Conservation (phyloP, 2,329 filamentous ascomycete species). For the Ophiocordyceps camponoti-leonardi region DNA sequence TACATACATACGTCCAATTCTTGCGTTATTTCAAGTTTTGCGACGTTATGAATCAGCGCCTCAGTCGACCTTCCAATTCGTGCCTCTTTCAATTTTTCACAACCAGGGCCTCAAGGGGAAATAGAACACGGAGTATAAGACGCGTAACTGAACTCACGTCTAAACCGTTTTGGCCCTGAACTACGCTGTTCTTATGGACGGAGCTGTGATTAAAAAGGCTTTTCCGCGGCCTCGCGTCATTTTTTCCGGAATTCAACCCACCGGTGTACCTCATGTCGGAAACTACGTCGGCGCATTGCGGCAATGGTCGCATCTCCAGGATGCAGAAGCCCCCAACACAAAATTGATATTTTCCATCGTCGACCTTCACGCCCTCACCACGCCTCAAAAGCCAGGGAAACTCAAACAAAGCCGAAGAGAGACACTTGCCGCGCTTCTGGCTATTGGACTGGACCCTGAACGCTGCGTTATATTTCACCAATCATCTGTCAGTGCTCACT, state of each 20-base stretch:
- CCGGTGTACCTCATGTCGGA: constrained; percentile 80
- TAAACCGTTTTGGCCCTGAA: too few relatives aligned
- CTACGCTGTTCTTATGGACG: neutral
- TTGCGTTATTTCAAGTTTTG: too few relatives aligned
- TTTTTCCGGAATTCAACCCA: constrained; percentile 96
- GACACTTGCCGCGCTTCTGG: constrained; percentile 63
- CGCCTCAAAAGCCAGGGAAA: constrained; percentile 44
- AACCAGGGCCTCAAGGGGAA: too few relatives aligned
- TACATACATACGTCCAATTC: too few relatives aligned
- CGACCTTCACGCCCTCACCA: constrained; percentile 84
- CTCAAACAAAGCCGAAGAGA: constrained; percentile 53
- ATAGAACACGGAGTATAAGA: too few relatives aligned
- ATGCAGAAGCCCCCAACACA: constrained; percentile 33
- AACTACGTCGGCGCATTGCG: constrained; percentile 86
- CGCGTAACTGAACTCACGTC: too few relatives aligned
- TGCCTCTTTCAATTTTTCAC: too few relatives aligned
- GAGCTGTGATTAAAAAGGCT: neutral
- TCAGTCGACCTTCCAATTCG: too few relatives aligned
- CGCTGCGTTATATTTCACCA: constrained; percentile 70
- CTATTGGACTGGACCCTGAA: constrained; percentile 67
- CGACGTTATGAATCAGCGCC: too few relatives aligned
- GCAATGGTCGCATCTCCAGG: constrained; percentile 70
- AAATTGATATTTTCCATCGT: constrained; percentile 74
- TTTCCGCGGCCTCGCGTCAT: constrained; percentile 29
- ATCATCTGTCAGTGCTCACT: constrained; percentile 53